A percentile compares a stretch with the other conserved stretches of the same genome.
Evolutionary conservation across 108 stramenopile genomes (phyloP).

Genomic region (Ochromonas danica): DNA sequence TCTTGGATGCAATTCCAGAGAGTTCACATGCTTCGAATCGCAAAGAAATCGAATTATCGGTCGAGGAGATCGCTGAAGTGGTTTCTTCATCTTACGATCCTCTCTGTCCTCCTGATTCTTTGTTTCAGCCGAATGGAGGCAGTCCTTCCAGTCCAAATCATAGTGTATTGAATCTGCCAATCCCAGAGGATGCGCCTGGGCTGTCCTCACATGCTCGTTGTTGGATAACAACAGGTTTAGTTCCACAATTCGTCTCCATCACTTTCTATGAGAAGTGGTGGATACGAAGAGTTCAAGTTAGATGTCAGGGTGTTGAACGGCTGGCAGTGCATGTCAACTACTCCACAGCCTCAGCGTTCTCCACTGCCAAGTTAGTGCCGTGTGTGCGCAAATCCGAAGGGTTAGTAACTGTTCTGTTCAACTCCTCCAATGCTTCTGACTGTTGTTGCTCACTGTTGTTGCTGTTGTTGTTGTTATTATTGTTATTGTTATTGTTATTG

Average conservation of each 20-base stretch:
- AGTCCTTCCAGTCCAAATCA: background rate
- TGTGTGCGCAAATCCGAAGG: background rate
- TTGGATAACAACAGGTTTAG: slow-evolving; percentile 28
- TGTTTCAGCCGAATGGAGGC: background rate
- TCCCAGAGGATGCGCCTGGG: background rate
- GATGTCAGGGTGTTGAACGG: background rate
- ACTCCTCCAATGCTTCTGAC: background rate
- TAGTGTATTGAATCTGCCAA: background rate
- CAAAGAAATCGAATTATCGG: background rate
- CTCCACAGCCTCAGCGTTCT: background rate
- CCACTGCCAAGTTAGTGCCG: background rate
- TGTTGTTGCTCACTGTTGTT: background rate
- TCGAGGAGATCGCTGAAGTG: slow-evolving; percentile 1
- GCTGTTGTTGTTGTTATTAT: background rate
- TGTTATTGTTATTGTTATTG: no score
- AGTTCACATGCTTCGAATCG: background rate
- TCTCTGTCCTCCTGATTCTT: background rate
- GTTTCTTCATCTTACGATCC: background rate
- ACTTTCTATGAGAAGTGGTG: slow-evolving; percentile 22
- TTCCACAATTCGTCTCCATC: slow-evolving; percentile 9
- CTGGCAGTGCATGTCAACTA: background rate
- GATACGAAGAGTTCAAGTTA: no score
- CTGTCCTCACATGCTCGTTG: background rate
- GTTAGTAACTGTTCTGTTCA: background rate
- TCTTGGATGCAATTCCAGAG: slow-evolving; percentile 13